Percentiles rank a stretch among this genome's conserved stretches.
phyloP scores from a whole-genome alignment of 1,284 basidiomycete species.

The Takashimella tepidaria region DNA sequence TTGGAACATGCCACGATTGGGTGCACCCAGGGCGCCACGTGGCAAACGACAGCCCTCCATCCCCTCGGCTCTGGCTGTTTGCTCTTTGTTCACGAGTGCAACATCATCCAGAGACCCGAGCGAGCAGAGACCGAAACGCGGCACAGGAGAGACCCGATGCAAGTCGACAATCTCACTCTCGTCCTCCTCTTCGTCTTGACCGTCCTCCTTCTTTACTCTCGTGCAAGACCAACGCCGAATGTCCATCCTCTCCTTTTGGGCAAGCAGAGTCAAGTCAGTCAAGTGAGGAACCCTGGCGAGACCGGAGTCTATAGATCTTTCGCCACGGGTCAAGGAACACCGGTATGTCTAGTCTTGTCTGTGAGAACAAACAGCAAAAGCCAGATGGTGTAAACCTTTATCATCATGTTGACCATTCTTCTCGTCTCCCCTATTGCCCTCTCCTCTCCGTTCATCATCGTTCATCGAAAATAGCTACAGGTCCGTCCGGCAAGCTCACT shows the following conservation, averaged over 20 bases:
- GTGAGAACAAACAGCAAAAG: no score
- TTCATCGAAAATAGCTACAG: conserved; percentile 26
- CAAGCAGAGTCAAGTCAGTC: conserved; percentile 41
- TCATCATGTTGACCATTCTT: no score
- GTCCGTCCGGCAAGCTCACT: conserved; percentile 40
- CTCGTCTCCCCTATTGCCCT: not conserved
- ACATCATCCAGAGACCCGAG: no score
- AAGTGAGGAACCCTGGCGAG: conserved; percentile 38
- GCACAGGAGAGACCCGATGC: conserved; percentile 6
- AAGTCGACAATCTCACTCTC: conserved; percentile 44
- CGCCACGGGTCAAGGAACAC: conserved; percentile 46
- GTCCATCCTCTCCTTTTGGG: conserved; percentile 48
- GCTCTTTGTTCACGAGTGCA: no score
- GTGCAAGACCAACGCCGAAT: conserved; percentile 40
- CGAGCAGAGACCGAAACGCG: not conserved
- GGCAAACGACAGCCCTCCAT: no score
- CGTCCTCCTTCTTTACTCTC: conserved; percentile 33
- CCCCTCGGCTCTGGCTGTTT: no score
- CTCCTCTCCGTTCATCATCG: not conserved
- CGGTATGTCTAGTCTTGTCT: conserved; percentile 25
- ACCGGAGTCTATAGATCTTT: conserved; percentile 44
- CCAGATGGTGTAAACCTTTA: not conserved
- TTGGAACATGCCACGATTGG: no score
- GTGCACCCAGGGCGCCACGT: no score
- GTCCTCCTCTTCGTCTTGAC: conserved; percentile 32